Percentiles rank a stretch among this genome's conserved stretches.
Conservation (phyloP, 768 basidiomycete species). For the Solioccasus polychromus region DNA sequence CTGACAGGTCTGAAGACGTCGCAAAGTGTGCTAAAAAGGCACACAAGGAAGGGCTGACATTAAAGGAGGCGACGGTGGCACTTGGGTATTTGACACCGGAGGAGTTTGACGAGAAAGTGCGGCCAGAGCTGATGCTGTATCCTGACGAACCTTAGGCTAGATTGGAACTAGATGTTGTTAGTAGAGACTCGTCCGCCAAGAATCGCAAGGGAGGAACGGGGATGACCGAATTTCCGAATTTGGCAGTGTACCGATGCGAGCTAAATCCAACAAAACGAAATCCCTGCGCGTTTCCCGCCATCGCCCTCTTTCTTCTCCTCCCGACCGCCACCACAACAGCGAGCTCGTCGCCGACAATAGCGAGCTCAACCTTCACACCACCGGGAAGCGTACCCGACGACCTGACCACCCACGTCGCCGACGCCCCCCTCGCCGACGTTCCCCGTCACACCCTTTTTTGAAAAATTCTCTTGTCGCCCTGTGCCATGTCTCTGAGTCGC, state of each 20-base stretch:
- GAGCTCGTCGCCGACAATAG: conserved; percentile 8
- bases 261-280: conserved; percentile 37
- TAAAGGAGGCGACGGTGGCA: conserved; percentile 91
- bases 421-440: background rate
- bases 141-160: conserved; percentile 49
- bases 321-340: conserved; percentile 20
- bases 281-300: conserved; percentile 32
- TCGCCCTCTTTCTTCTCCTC: conserved; percentile 22
- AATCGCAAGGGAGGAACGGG: conserved; percentile 12
- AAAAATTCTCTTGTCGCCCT: background rate
- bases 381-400: background rate
- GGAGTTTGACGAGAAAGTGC: conserved; percentile 93
- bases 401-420: background rate
- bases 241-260: conserved; percentile 33
- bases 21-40: conserved; percentile 99
- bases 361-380: background rate
- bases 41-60: conserved; percentile 95
- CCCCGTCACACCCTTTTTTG: background rate
- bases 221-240: conserved; percentile 27
- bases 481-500: conserved; percentile 69
- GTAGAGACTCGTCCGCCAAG: conserved; percentile 25
- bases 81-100: conserved; percentile 84
- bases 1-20: conserved; percentile 60
- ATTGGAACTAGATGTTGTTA: background rate
- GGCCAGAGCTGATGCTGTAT: conserved; percentile 86